Evolutionary conservation across 306 rosid genomes (phyloP).

Genomic region (Dryas octopetala): DNA sequence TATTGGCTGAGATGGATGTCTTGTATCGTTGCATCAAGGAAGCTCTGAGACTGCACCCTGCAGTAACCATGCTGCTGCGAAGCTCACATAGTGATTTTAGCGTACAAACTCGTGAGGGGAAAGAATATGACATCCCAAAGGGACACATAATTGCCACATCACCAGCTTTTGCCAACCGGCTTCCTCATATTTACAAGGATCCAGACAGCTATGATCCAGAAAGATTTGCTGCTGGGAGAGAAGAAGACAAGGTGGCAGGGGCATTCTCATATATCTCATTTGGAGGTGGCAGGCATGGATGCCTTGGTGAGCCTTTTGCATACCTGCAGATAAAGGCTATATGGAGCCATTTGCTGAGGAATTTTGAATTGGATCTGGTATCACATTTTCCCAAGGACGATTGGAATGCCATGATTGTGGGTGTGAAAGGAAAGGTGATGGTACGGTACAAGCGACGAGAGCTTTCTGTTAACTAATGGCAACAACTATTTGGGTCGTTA

Average conservation of each 20-base stretch:
- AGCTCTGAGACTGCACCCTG: conserved; percentile 97
- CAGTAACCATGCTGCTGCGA: conserved; percentile 82
- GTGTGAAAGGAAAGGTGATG: conserved; percentile 94
- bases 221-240: conserved; percentile 70
- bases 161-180: conserved; percentile 88
- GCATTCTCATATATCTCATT: conserved; percentile 89
- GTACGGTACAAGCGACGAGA: conserved; percentile 79
- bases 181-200: conserved; percentile 65
- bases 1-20: conserved; percentile 93
- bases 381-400: conserved; percentile 94
- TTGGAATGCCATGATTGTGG: conserved; percentile 99
- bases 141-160: conserved; percentile 96
- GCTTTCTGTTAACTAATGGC: conserved; percentile 46
- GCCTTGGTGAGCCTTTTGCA: conserved; percentile 98
- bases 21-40: conserved; percentile 83
- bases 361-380: conserved; percentile 78
- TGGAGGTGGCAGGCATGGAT: conserved; percentile 97
- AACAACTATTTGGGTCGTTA: neutral
- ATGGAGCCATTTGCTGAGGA: conserved; percentile 92
- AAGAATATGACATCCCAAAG: conserved; percentile 84
- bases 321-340: conserved; percentile 94
- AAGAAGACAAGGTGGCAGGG: conserved; percentile 91
- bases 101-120: conserved; percentile 70
- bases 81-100: conserved; percentile 82
- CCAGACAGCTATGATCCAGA: conserved; percentile 86